Evolutionary conservation across 352 stramenopile species (phyloP), one percentile per base, ranked within the genome.

Genomic region (Globisporangium barbulae): DNA sequence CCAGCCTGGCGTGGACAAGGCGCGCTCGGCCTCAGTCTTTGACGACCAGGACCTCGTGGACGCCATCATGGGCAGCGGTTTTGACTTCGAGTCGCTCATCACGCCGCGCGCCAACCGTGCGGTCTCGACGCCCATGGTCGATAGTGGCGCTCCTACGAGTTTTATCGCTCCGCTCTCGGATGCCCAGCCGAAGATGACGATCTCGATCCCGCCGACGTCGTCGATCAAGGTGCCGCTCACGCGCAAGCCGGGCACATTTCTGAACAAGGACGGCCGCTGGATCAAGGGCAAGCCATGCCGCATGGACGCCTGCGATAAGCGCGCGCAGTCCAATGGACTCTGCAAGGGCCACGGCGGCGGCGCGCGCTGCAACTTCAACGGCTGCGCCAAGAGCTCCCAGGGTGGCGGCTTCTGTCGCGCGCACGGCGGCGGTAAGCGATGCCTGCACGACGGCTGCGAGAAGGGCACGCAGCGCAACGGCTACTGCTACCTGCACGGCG

Each of bases 221-320:
- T 31, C 64, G 28, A 61, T 70, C 52, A 57, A 66, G 53, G 69
- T 74, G 39, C 72, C 81, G 33, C 83, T 78, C 53, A 68, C 83
- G 10, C 82, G 84, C 61, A 89, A 90, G 56, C 82, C 84, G 3
- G 84, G 84, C 31, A 93, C 84, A n/a, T 93, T 93, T 69, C 71
- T 93, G 12, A 93, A 93, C 71, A 93, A 93, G 77, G 84, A 93
- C 64, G 84, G 84, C n/a, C 84, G 84, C 2, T 93, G 84, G 84
- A 93, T 93, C 73, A 93, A 93, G 72, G 84, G 84, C 71, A 93
- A 93, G 67, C 82, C 81, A 9, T 93, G 84, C 68, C 79, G 78
- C 54, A 83, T 87, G 67, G 73, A 83, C 62, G 72, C 72, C 19
- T 93, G 84, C 55, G 82, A 91, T 58, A 91, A 91, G 70, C 78